Evolutionary conservation across 2,329 filamentous ascomycete species (phyloP), one percentile per base, ranked within the genome.

Genomic region (Paramyrothecium sp.): DNA sequence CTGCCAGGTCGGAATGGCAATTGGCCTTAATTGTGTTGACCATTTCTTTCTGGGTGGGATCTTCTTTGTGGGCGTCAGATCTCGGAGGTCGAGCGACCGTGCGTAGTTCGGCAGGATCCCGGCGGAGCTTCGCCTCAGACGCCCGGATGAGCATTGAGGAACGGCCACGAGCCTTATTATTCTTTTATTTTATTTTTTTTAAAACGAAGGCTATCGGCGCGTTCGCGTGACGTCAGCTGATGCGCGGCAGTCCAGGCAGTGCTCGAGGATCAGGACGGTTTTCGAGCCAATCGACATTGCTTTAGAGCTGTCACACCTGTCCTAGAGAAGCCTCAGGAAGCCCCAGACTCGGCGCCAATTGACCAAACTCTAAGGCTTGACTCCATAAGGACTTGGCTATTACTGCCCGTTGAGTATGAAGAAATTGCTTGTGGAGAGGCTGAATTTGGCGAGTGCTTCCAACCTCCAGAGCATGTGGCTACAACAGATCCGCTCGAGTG

Each of bases 401-500:
- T 21, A 55, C 49, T 16, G n/a, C 38, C 4, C 13, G 5, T 16
- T 19, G 38, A 19, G 5, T 44, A 12, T 16, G 38, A 44, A 19
- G 13, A 10, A 38, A 10, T 38, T 8, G 16, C 10, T 16, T 38
- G 33, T 38, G 33, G 16, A 10, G 10, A 8, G 10, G 8, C 55
- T 13, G 55, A 54, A 12, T 56, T 34, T 2, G 57, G 58, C 3
- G 65, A 59, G 33, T 71, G 73, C 17, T 71, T 71, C 83, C 82
- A 86, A 2, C 79, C 78, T 2, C 83, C 83, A 0, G 82, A 81
- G 63, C 82, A 85, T 0, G 83, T 86, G 20, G 80, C 83, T 17
- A 79, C 70, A 1, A 86, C 83, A 0, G 82, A 81, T 2, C 84
- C 84, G 60, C 81, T 81, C 3, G 71, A 68, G 62, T 87, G 84